Conservation (phyloP, 371 early-diverging fungal genomes). For the Mucor lusitanicus region DNA sequence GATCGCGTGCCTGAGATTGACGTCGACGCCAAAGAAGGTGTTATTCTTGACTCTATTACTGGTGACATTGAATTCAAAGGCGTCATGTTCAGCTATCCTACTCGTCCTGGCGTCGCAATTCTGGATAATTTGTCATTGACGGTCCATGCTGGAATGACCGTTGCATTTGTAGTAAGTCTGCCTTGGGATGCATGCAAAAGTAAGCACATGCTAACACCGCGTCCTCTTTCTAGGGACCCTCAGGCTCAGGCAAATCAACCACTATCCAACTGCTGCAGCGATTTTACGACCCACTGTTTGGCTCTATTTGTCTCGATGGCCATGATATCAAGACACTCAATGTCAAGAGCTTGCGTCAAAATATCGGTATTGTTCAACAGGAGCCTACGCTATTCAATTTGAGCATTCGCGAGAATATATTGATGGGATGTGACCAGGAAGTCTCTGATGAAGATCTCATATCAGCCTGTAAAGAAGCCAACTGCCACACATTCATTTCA, state of each 20-base stretch:
- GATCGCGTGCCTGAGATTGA: constrained; percentile 73
- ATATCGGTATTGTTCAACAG: constrained; percentile 74
- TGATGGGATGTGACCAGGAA: constrained; percentile 52
- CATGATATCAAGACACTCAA: constrained; percentile 50
- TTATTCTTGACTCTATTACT: constrained; percentile 22
- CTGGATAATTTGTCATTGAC: constrained; percentile 56
- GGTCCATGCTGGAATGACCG: constrained; percentile 61
- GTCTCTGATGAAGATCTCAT: constrained; percentile 56
- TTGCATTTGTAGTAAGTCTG: constrained; percentile 71
- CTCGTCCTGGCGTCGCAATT: constrained; percentile 58
- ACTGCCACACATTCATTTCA: constrained; percentile 69
- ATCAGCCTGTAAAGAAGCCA: constrained; percentile 69
- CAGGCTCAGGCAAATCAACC: constrained; percentile 73
- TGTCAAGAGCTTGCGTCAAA: constrained; percentile 55
- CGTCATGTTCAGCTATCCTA: constrained; percentile 69
- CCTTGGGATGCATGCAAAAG: too few relatives aligned
- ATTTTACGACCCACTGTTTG: constrained; percentile 63
- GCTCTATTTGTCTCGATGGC: constrained; percentile 61
- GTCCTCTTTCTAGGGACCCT: too few relatives aligned
- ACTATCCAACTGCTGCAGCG: constrained; percentile 62
- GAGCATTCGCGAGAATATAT: constrained; percentile 73
- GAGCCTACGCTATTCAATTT: constrained; percentile 76
- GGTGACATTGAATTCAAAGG: constrained; percentile 64
- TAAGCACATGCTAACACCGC: too few relatives aligned
- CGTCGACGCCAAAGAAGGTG: constrained; percentile 42